Evolutionary conservation across 345 rosid species (phyloP), one percentile per base, ranked within the genome.

Genomic region (Cardamine chenopodiifolia): DNA sequence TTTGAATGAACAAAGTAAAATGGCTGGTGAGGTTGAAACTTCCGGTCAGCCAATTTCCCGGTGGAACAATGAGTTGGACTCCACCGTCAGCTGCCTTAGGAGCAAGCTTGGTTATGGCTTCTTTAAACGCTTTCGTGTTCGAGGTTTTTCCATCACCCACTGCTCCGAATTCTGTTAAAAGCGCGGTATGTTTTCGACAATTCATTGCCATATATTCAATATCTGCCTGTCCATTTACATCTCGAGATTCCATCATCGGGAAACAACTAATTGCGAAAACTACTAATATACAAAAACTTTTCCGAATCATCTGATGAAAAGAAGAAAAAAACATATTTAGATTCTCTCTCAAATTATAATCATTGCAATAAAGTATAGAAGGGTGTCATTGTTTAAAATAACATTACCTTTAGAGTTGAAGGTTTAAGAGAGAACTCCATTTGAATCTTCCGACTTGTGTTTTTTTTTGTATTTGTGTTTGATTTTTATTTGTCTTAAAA

Each of bases 21-120:
- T 93, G 84, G 58, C 90, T 89, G 1, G 96, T 93, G 63, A 93
- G 84, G 63, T 89, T 89, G 45, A 93, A 88, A 68, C 94, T 89
- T 23, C 98, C 97, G 14, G 96, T 91, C 3, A 93, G 59, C 92
- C 94, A 91, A 54, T 81, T 88, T 54, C 98, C 97, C 0, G 89
- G 82, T 0, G 98, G 96, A 3, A 93, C 86, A 34, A 88, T 66
- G 20, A 93, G 98, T 61, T 83, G 87, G 1, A 86, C 92, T 6
- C 96, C 97, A 1, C 98, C 96, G 0, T 89, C 85, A 0, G 73
- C 18, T 0, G 89, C 86, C 20, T 68, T 66, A 22, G 72, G 44
- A 66, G 85, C 81, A n/a, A 93, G 87, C 66, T 86, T 80, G 0
- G 80, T 69, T 15, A 89, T 79, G 9, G 96, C 92, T n/a, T 65